These are phyloP conservation scores for Stropharia rugosoannulata DNA, from an alignment of 768 basidiomycete species.

Conservation along the genomic window DNA sequence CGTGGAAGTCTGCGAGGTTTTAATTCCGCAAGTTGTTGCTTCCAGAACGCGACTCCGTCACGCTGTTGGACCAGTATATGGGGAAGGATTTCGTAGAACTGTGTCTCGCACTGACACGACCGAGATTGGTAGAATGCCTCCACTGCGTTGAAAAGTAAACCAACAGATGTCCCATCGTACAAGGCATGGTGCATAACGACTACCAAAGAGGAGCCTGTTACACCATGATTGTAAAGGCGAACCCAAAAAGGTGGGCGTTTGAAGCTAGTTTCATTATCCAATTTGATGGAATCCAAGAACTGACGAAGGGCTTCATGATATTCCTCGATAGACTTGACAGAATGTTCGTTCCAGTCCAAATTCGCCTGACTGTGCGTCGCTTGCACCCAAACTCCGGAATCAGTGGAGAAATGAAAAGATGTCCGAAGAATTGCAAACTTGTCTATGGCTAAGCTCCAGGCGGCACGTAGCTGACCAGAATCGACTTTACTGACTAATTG, in stretches of 20 bases:
- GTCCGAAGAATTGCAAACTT: constrained; percentile 43
- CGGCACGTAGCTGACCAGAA: constrained; percentile 26
- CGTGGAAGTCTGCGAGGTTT: constrained; percentile 17
- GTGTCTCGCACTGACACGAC: constrained; percentile 12
- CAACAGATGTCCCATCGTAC: constrained; percentile 45
- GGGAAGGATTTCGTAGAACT: constrained; percentile 38
- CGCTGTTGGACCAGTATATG: constrained; percentile 36
- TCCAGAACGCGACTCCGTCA: constrained; percentile 38
- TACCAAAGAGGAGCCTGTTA: constrained; percentile 21
- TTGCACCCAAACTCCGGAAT: constrained; percentile 32
- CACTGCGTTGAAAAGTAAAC: constrained; percentile 31
- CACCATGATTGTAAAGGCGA: constrained; percentile 22
- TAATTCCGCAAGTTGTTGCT: constrained; percentile 22
- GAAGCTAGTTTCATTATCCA: constrained; percentile 23
- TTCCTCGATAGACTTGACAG: constrained; percentile 16
- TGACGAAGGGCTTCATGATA: constrained; percentile 14
- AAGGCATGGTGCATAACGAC: constrained; percentile 47
- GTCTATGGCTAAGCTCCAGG: constrained; percentile 34
- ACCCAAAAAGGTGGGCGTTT: constrained; percentile 28
- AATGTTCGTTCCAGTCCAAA: constrained; percentile 21
- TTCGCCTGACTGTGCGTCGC: constrained; percentile 22
- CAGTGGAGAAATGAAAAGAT: constrained; percentile 43
- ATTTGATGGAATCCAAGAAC: constrained; percentile 18
- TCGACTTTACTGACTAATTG: constrained; percentile 18
- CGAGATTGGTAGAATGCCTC: constrained; percentile 27